Conservation (phyloP, 345 rosid species). For the Lumnitzera racemosa region DNA sequence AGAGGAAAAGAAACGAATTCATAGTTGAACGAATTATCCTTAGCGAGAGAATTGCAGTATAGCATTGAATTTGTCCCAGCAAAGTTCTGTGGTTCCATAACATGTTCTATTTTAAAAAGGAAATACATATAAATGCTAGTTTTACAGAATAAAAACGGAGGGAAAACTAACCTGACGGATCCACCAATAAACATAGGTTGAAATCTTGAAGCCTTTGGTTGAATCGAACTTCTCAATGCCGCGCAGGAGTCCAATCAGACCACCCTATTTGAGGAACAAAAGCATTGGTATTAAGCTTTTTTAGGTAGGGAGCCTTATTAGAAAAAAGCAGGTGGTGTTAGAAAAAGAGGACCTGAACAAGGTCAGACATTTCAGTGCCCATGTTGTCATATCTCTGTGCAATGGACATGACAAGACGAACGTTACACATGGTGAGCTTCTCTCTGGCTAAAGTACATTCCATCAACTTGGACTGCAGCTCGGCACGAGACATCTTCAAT, state of each 20-base stretch:
- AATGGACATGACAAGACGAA: conserved; percentile 90
- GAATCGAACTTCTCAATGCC: conserved; percentile 98
- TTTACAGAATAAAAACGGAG: not conserved
- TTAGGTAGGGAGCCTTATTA: not conserved
- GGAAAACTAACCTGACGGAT: conserved; percentile 71
- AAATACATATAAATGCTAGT: too few relatives aligned
- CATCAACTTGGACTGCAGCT: conserved; percentile 56
- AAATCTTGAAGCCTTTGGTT: conserved; percentile 80
- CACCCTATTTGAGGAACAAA: conserved; percentile 52
- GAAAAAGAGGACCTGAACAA: conserved; percentile 59
- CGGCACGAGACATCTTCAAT: conserved; percentile 64
- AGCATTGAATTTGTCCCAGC: too few relatives aligned
- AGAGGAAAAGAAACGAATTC: too few relatives aligned
- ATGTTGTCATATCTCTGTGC: conserved; percentile 84
- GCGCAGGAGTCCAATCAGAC: conserved; percentile 80
- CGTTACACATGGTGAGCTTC: conserved; percentile 94
- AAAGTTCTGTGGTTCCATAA: too few relatives aligned
- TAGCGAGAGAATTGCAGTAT: too few relatives aligned
- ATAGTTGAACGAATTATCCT: too few relatives aligned
- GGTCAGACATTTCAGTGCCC: conserved; percentile 97
- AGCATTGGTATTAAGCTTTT: not conserved
- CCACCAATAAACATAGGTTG: conserved; percentile 99
- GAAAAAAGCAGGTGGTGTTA: not conserved
- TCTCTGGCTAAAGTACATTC: conserved; percentile 83
- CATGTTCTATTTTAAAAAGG: too few relatives aligned